Base-by-base conservation (phyloP, 2,329 filamentous ascomycete species). In the Aspergillus fijiensis region DNA sequence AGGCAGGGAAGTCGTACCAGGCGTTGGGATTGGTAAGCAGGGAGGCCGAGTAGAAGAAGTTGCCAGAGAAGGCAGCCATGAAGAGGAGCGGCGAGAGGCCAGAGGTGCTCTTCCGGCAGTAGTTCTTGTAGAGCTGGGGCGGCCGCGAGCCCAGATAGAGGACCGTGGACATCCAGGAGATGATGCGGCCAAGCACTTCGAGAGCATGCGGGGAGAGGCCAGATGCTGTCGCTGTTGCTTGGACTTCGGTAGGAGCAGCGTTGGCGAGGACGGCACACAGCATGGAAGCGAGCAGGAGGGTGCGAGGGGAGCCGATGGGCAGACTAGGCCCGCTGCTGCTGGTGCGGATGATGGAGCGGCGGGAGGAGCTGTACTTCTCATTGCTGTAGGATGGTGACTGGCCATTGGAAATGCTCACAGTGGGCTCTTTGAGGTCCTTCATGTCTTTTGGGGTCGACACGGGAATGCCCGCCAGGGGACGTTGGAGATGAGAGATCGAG, bases 51-150 rank as follows among this genome's bases (percentile, higher is more conserved):
- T 89, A 89, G 77, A 88, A 89, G 48, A 88, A 75, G 68, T 89
- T 89, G 2, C 87, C 87, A 67, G 83, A 84, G 70, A 89, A 89
- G 3, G 87, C 87, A 5, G 87, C 87, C 45, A 84, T 77, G 75
- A 89, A 89, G 52, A 89, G 81, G 0, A 84, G 75, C 0, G 86
- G 85, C 0, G 82, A 85, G 9, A 89, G 81, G 3, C 87, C 87
- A 1, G 86, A 80, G 11, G 87, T 89, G 49, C 85, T 87, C 68
- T 84, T 84, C 52, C 86, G 84, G 54, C 77, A 67, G 69, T 85
- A 84, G 74, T 89, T 89, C 68, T 88, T 87, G 77, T 86, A 84
- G 42, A 89, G 80, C 69, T 89, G 87, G 0, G 87, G 87, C 57
- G 88, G 73, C 25, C 85, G 82, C 31, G 85, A 87, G 63, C 78